Conservation (phyloP, 2,329 filamentous ascomycete genomes). For the Fusarium begoniae region DNA sequence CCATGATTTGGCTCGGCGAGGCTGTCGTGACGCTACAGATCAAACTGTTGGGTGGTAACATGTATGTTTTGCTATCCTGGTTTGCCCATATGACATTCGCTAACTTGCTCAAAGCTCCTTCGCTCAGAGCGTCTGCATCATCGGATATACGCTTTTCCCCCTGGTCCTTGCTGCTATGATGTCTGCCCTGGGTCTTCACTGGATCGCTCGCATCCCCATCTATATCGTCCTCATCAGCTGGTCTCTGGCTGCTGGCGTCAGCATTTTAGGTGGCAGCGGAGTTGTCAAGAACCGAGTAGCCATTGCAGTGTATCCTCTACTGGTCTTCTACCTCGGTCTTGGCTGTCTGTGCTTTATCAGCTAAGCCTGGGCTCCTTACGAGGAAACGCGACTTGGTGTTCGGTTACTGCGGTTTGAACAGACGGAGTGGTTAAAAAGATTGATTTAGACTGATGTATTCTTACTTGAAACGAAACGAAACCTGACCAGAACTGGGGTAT, state of each 20-base stretch:
- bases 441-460: constrained; percentile 31
- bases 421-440: neutral
- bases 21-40: constrained; percentile 98
- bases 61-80: constrained; percentile 68
- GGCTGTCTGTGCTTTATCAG: constrained; percentile 98
- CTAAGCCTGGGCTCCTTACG: constrained; percentile 53
- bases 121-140: constrained; percentile 96
- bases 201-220: constrained; percentile 86
- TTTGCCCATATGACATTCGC: neutral
- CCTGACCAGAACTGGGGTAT: constrained; percentile 19
- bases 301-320: constrained; percentile 92
- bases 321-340: constrained; percentile 93
- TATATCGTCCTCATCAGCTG: constrained; percentile 89
- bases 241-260: constrained; percentile 95
- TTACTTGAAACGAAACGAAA: constrained; percentile 20
- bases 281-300: constrained; percentile 95
- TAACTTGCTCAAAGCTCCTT: constrained; percentile 75
- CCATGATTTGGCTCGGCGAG: constrained; percentile 96
- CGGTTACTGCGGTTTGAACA: neutral
- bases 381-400: neutral
- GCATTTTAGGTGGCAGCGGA: constrained; percentile 93
- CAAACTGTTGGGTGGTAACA: constrained; percentile 93
- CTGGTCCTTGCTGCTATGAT: constrained; percentile 92
- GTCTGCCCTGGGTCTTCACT: constrained; percentile 81
- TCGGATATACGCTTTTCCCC: constrained; percentile 97